These are phyloP conservation scores for Cinnamomum chago DNA, from an alignment of 164 flowering plant species.

Conservation along the genomic window DNA sequence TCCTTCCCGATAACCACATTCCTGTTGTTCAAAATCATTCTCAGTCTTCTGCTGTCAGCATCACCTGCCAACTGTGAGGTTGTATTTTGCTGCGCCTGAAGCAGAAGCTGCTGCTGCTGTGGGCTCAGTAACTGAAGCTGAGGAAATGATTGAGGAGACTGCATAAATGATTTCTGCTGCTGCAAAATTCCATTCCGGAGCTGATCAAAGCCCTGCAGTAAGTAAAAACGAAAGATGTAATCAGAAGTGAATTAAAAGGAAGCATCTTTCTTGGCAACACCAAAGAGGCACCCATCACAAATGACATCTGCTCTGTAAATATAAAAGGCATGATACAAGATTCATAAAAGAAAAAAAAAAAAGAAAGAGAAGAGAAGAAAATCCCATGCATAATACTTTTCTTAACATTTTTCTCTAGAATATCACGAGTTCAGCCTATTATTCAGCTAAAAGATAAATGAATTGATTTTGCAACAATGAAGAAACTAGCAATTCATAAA, in stretches of 20 bases:
- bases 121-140: conserved; percentile 84
- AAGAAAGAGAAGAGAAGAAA: too few species aligned
- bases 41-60: conserved; percentile 67
- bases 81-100: conserved; percentile 81
- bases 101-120: conserved; percentile 80
- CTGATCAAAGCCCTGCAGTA: conserved; percentile 63
- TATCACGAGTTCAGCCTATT: not conserved
- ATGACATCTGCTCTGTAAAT: not conserved
- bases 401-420: too few species aligned
- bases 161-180: conserved; percentile 83
- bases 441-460: not conserved
- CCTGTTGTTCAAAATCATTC: conserved; percentile 70
- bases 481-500: not conserved
- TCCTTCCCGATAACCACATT: conserved; percentile 65
- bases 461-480: not conserved
- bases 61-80: conserved; percentile 75
- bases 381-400: not conserved
- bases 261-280: not conserved
- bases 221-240: not conserved
- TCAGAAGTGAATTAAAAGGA: not conserved
- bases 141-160: conserved; percentile 82
- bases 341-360: not conserved
- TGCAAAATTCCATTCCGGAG: conserved; percentile 85
- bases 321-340: not conserved
- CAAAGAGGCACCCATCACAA: not conserved